Evolutionary conservation across 2,329 filamentous ascomycete genomes (phyloP).

Genomic region (Coniochaeta sp.): DNA sequence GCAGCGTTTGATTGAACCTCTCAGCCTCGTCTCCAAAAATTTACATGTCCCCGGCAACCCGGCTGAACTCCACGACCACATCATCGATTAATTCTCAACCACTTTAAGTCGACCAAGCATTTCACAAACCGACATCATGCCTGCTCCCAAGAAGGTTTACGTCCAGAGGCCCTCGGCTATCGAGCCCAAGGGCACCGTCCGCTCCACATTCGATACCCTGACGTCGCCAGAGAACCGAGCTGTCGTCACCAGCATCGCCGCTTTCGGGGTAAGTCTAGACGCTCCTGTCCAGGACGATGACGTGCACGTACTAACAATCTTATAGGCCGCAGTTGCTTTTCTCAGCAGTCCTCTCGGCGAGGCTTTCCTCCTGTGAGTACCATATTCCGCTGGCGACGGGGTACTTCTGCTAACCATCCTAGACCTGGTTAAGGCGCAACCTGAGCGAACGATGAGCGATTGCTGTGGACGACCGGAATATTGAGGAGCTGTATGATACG

Average conservation of each 20-base stretch:
- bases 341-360: constrained; percentile 48
- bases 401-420: neutral
- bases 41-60: neutral
- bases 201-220: constrained; percentile 46
- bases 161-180: constrained; percentile 37
- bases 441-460: neutral
- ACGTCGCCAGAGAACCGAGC: constrained; percentile 56
- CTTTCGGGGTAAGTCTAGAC: constrained; percentile 44
- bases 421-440: neutral
- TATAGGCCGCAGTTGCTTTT: constrained; percentile 50
- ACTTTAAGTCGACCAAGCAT: constrained; percentile 1
- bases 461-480: neutral
- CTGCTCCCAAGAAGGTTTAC: constrained; percentile 44
- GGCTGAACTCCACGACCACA: neutral
- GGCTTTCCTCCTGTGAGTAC: constrained; percentile 36
- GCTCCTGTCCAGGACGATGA: neutral
- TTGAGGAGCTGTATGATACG: constrained; percentile 1
- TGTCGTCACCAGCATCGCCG: constrained; percentile 52
- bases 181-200: constrained; percentile 42
- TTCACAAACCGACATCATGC: constrained; percentile 38
- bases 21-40: constrained; percentile 1
- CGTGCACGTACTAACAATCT: neutral
- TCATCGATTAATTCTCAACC: neutral
- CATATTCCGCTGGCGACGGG: neutral
- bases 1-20: neutral